Evolutionary conservation across 306 rosid species (phyloP).

Genomic region (Lithocarpus polystachyus): DNA sequence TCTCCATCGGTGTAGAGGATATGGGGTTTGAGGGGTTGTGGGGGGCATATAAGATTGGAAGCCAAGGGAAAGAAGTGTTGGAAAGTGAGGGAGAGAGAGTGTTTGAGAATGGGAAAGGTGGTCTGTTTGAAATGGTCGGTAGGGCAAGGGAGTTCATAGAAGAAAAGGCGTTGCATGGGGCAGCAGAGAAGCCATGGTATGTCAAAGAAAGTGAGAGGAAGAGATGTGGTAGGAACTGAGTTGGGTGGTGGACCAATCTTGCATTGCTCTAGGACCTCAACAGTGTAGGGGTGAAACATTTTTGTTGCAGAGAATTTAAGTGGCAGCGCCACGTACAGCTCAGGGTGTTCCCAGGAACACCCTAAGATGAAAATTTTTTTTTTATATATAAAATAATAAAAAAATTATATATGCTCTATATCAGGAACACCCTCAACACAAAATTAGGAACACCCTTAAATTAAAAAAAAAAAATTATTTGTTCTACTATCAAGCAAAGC

Average conservation of each 20-base stretch:
- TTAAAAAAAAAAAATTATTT: no score
- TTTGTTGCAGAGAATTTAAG: no score
- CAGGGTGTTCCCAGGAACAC: no score
- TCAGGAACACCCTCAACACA: no score
- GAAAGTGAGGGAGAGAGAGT: slow-evolving; percentile 39
- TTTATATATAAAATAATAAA: no score
- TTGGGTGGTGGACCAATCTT: slow-evolving; percentile 29
- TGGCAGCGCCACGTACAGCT: no score
- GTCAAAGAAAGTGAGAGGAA: slow-evolving; percentile 42
- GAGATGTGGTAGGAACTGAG: slow-evolving; percentile 21
- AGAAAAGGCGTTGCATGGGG: slow-evolving; percentile 30
- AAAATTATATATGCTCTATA: no score
- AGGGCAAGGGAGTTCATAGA: slow-evolving; percentile 24
- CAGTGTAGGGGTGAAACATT: background rate
- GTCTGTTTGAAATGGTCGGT: slow-evolving; percentile 20
- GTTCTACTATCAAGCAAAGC: no score
- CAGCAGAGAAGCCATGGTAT: slow-evolving; percentile 24
- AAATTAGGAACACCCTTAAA: no score
- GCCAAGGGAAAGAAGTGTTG: slow-evolving; percentile 39
- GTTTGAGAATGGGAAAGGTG: slow-evolving; percentile 31
- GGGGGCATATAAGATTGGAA: slow-evolving; percentile 22
- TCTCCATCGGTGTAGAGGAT: slow-evolving; percentile 13
- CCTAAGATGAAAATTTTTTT: no score
- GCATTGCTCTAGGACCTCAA: slow-evolving; percentile 2
- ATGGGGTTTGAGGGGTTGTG: slow-evolving; percentile 5